Percentiles rank a stretch among this genome's conserved stretches.
Evolutionary conservation across 2,329 filamentous ascomycete genomes (phyloP).

Genomic region (Alternaria brassicae): DNA sequence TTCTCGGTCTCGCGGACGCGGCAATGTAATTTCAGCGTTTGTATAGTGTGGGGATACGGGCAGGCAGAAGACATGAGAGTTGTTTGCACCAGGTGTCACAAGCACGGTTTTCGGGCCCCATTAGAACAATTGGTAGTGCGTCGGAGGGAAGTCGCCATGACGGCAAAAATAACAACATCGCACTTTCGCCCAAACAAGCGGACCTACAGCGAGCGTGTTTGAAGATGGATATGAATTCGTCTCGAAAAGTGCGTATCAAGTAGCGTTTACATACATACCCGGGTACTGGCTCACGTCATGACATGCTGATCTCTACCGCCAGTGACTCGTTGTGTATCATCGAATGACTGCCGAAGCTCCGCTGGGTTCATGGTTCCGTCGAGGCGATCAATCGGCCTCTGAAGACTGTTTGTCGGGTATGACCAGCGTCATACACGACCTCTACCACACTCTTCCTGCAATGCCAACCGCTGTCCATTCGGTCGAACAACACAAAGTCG

Average conservation of each 20-base stretch:
- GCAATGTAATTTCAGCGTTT: not conserved
- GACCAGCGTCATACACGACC: conserved; percentile 55
- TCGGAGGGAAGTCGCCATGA: conserved; percentile 7
- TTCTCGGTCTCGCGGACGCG: not conserved
- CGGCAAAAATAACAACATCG: not conserved
- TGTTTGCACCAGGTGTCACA: conserved; percentile 11
- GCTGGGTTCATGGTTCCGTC: not conserved
- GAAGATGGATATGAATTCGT: not conserved
- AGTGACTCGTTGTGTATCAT: not conserved
- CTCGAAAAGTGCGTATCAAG: not conserved
- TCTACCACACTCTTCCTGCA: conserved; percentile 53
- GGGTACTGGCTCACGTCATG: not conserved
- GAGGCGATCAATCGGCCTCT: conserved; percentile 31
- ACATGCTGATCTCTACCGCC: not conserved
- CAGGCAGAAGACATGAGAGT: not conserved
- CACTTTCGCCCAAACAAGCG: not conserved
- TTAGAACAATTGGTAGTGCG: not conserved
- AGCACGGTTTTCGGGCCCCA: conserved; percentile 1
- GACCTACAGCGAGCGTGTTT: not conserved
- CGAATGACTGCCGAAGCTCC: not conserved
- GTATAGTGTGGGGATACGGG: not conserved
- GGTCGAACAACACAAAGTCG: conserved; percentile 54
- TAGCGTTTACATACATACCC: not conserved
- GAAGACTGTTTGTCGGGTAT: conserved; percentile 40
- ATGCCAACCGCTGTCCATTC: conserved; percentile 49